Evolutionary conservation across 371 early-diverging fungal genomes (phyloP).

Genomic region (Zopfochytrium polystomum): DNA sequence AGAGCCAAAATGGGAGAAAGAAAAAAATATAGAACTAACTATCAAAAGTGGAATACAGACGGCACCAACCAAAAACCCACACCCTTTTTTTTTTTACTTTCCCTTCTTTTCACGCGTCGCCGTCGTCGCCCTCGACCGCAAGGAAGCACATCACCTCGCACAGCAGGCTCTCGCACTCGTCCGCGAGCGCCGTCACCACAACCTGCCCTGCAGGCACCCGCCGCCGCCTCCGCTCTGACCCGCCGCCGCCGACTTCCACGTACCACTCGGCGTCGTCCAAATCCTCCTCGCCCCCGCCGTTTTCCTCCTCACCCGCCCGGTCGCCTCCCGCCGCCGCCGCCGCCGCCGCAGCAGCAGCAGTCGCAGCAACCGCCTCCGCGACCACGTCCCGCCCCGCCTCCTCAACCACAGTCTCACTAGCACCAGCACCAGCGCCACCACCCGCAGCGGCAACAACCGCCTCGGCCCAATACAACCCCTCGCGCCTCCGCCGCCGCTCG

Average conservation of each 20-base stretch:
- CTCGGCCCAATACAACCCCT: too few relatives aligned
- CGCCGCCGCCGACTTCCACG: background rate
- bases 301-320: background rate
- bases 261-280: background rate
- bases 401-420: too few relatives aligned
- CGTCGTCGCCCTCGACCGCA: background rate
- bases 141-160: slow-evolving; percentile 22
- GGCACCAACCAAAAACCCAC: too few relatives aligned
- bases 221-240: background rate
- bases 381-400: background rate
- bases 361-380: background rate
- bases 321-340: too few relatives aligned
- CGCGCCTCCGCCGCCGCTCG: too few relatives aligned
- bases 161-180: slow-evolving; percentile 29
- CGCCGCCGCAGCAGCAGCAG: too few relatives aligned
- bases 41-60: too few relatives aligned
- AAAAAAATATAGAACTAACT: too few relatives aligned
- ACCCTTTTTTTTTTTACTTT: too few relatives aligned
- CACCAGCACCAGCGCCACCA: too few relatives aligned
- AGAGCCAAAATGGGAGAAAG: too few relatives aligned
- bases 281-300: background rate
- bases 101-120: background rate
- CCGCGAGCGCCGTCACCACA: slow-evolving; percentile 20
- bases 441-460: too few relatives aligned
- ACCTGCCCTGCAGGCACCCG: slow-evolving; percentile 31